Conservation (phyloP, 768 basidiomycete species). For the Mrakia blollopis region DNA sequence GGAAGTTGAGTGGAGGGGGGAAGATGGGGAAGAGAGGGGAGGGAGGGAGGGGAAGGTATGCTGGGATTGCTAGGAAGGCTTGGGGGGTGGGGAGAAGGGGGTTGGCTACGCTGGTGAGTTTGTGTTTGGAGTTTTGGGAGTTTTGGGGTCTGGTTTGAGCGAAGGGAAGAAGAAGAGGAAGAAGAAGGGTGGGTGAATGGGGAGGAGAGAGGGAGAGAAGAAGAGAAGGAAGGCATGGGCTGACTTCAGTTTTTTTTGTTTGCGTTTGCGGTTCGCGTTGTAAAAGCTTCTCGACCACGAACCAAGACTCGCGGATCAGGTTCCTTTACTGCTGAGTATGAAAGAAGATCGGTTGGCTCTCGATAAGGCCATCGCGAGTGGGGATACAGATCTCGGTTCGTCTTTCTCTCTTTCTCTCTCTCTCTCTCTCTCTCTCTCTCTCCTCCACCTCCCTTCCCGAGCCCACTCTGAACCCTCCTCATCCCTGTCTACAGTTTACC, state of each 20-base stretch:
- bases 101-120: slow-evolving; percentile 72
- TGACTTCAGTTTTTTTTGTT: no score
- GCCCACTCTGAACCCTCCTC: not conserved
- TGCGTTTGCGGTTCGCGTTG: no score
- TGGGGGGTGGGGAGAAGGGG: slow-evolving; percentile 80
- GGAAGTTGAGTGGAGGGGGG: slow-evolving; percentile 63
- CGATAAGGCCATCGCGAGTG: slow-evolving; percentile 84
- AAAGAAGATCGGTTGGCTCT: slow-evolving; percentile 86
- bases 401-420: slow-evolving; percentile 18
- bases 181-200: not conserved
- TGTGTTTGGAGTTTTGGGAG: no score
- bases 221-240: no score
- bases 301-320: slow-evolving; percentile 79
- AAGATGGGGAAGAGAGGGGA: slow-evolving; percentile 10
- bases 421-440: not conserved
- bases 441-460: not conserved
- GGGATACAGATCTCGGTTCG: slow-evolving; percentile 88
- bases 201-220: not conserved
- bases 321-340: slow-evolving; percentile 88
- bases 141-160: no score
- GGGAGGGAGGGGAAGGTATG: slow-evolving; percentile 74
- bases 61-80: slow-evolving; percentile 87
- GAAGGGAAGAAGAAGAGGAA: not conserved
- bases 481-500: slow-evolving; percentile 61
- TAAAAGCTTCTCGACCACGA: slow-evolving; percentile 96